Base-by-base conservation (phyloP, 352 stramenopile genomes). In the Globisporangium nodosum region DNA sequence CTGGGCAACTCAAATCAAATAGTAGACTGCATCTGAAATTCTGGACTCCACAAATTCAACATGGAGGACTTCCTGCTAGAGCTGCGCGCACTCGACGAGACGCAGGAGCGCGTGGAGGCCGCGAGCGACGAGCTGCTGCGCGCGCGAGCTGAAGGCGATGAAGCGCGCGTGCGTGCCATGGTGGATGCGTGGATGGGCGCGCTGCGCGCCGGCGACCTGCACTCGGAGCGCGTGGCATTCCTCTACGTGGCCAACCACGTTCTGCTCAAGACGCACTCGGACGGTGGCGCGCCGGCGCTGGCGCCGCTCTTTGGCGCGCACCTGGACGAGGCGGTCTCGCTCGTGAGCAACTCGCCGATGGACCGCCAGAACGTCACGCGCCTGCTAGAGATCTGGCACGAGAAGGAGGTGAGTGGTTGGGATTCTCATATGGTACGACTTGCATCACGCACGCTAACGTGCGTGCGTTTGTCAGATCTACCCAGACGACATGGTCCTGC, bases 201-300 rank as follows among this genome's bases (percentile, higher is more conserved):
- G 47, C 68, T 93, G 56, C 76, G 81, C 15, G 64, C 71, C 39
- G 88, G 77, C 64, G 84, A 91, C 65, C 84, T 90, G 60, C 79
- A 91, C 64, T 81, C 78, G 18, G 84, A 93, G 61, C 81, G 84
- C 57, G 73, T 93, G 37, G 81, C 84, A 12, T 93, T 87, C 64
- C 71, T 93, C 5, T 93, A 89, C 54, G 84, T 93, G 52, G 81
- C 84, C 56, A 93, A 93, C 58, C 84, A 93, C 65, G 84, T 93
- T 60, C 69, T 93, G 21, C 83, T 85, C 54, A 93, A 93, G 64
- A 81, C 72, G 16, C 56, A 80, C 4, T 78, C 83, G 21, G 69
- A 57, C 18, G 70, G 71, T 18, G 54, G 35, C 12, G 47, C 40
- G 31, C 42, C 42, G 30, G 24, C 45, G n/a, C 43, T 20, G 46